Conservation (phyloP, 177 flowering plant species). For the Vitis hybrid region DNA sequence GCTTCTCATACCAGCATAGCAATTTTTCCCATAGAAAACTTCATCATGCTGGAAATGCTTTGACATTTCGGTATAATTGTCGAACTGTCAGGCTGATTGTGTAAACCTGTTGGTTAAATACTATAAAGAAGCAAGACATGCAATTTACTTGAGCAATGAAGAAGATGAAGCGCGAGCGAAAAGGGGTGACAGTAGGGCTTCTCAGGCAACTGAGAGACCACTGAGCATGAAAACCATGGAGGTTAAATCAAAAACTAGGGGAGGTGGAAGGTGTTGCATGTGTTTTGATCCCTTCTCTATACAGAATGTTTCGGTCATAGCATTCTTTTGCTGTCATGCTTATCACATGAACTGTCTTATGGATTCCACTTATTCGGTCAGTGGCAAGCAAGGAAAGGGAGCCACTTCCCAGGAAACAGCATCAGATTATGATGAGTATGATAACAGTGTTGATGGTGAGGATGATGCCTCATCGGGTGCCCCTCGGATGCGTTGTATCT, state of each 20-base stretch:
- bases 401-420: constrained; percentile 11
- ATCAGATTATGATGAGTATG: constrained; percentile 34
- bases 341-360: constrained; percentile 78
- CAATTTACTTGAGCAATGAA: constrained; percentile 64
- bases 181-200: constrained; percentile 35
- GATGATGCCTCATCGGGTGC: constrained; percentile 32
- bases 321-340: constrained; percentile 94
- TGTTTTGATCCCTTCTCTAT: constrained; percentile 92
- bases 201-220: constrained; percentile 33
- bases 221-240: constrained; percentile 38
- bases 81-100: constrained; percentile 67
- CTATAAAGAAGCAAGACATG: constrained; percentile 89
- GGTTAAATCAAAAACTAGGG: constrained; percentile 75
- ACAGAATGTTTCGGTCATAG: constrained; percentile 59
- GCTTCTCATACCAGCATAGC: not conserved
- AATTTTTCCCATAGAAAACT: not conserved
- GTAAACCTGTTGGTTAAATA: constrained; percentile 83
- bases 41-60: not conserved
- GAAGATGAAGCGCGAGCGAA: constrained; percentile 61
- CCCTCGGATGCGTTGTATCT: constrained; percentile 71
- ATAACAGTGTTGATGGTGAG: constrained; percentile 35
- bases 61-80: constrained; percentile 8
- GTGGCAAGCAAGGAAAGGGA: constrained; percentile 25
- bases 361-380: constrained; percentile 56
- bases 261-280: constrained; percentile 87